These are phyloP conservation scores for Chaetoceros muelleri DNA, from an alignment of 108 stramenopile genomes.

Conservation along the genomic window DNA sequence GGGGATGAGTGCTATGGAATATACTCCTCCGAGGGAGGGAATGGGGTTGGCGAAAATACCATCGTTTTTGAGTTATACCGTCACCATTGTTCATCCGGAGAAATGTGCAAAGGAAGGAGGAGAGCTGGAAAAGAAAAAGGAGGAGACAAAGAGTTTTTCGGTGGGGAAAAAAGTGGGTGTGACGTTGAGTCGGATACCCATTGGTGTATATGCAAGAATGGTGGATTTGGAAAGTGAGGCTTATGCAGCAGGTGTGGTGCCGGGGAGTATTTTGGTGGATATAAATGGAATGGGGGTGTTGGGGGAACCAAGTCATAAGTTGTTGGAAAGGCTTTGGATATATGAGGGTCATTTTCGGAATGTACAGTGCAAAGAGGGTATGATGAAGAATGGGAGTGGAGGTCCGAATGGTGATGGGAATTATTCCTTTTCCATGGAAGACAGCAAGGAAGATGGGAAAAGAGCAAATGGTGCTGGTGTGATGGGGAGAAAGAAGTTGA, in stretches of 20 bases:
- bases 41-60: slow-evolving; percentile 32
- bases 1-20: neutral
- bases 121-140: neutral
- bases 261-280: slow-evolving; percentile 39
- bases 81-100: slow-evolving; percentile 11
- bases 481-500: no score
- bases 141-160: slow-evolving; percentile 1
- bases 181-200: slow-evolving; percentile 47
- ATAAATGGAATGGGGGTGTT: slow-evolving; percentile 62
- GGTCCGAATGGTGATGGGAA: neutral
- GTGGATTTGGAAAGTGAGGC: slow-evolving; percentile 41
- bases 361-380: neutral
- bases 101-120: neutral
- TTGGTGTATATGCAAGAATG: slow-evolving; percentile 55
- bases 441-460: neutral
- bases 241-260: slow-evolving; percentile 37
- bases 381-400: neutral
- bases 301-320: slow-evolving; percentile 56
- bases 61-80: slow-evolving; percentile 26
- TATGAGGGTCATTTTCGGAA: slow-evolving; percentile 44
- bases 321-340: slow-evolving; percentile 70
- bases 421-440: neutral
- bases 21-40: slow-evolving; percentile 21
- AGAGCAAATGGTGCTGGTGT: neutral
- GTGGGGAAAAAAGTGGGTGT: slow-evolving; percentile 34